These are phyloP conservation scores for Penicillium lagena DNA, from an alignment of 495 filamentous ascomycete genomes.

Conservation along the genomic window DNA sequence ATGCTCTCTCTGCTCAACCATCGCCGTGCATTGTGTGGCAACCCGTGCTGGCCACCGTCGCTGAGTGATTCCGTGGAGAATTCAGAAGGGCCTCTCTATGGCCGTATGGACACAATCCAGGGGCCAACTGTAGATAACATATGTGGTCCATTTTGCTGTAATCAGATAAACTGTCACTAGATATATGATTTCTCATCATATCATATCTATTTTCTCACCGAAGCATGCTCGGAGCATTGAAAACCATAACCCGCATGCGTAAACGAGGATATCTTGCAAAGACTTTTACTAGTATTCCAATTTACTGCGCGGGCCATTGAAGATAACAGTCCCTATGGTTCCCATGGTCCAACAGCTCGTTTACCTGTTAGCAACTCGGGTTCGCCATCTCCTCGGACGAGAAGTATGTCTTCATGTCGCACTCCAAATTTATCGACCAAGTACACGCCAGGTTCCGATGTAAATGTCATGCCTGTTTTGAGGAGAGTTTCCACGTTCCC, in stretches of 20 bases:
- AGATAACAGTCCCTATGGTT: conserved; percentile 20
- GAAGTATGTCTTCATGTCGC: conserved; percentile 46
- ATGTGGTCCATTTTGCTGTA: no score
- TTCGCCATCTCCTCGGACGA: conserved; percentile 38
- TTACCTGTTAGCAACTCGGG: conserved; percentile 39
- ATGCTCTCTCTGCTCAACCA: conserved; percentile 16
- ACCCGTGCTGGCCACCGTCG: not conserved
- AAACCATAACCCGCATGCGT: no score
- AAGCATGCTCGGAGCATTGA: no score
- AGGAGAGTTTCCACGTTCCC: conserved; percentile 36
- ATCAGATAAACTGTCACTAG: no score
- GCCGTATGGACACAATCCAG: no score
- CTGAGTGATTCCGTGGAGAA: not conserved
- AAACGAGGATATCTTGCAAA: no score
- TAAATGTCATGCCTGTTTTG: conserved; percentile 47
- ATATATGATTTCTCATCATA: no score
- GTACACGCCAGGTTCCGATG: conserved; percentile 51
- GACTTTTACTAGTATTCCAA: no score
- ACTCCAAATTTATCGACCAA: conserved; percentile 47
- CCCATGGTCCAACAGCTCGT: conserved; percentile 38
- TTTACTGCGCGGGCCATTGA: no score
- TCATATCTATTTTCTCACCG: no score
- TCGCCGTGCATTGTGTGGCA: conserved; percentile 17
- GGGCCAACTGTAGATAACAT: no score
- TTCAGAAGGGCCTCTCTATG: no score